Base-by-base conservation (phyloP, 1,284 basidiomycete genomes). In the Pseudozyma sp. region DNA sequence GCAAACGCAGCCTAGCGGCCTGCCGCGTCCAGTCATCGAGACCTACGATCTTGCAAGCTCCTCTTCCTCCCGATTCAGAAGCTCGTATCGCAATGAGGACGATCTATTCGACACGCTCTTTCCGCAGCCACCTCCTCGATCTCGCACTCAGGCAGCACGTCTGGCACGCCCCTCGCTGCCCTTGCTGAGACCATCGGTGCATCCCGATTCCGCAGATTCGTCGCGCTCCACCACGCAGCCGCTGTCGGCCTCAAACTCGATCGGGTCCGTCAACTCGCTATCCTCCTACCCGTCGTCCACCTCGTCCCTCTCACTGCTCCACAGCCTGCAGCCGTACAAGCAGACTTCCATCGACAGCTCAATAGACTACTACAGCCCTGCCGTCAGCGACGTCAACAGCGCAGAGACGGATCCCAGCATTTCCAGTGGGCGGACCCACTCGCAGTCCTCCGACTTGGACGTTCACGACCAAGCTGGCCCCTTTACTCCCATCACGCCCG, bases 321-420 rank as follows among this genome's bases (percentile, higher is more conserved):
- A 72, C 29, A 55, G 48, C 59, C 40, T 66, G 19, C 64, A 55
- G 19, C 59, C 64, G 1, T 42, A n/a, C 45, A 64, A 72, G 60
- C 63, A 66, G 35, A 34, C 34, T 5, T 63, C 68, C 19, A 52
- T 51, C 49, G 62, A 71, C 42, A 71, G 68, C 59, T 60, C 58
- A 17, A 62, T 62, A 61, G 71, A 74, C 47, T 59, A 54, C 43
- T 63, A 67, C 59, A 74, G 71, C 29, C 71, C 71, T 1, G 63
- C 67, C 9, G 50, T 69, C 49, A 74, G 71, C 67, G 71, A 69
- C 33, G 59, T 54, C 55, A 74, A 66, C 53, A 69, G 71, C 33
- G 63, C 71, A 45, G 71, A 74, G 9, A 74, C 71, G 5, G 70
- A 73, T 19, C 58, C 65, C 53, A 74, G 71, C 67, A 59, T 46